phyloP scores from a whole-genome alignment of 75 land plant species.

The Ceratopteris richardii region DNA sequence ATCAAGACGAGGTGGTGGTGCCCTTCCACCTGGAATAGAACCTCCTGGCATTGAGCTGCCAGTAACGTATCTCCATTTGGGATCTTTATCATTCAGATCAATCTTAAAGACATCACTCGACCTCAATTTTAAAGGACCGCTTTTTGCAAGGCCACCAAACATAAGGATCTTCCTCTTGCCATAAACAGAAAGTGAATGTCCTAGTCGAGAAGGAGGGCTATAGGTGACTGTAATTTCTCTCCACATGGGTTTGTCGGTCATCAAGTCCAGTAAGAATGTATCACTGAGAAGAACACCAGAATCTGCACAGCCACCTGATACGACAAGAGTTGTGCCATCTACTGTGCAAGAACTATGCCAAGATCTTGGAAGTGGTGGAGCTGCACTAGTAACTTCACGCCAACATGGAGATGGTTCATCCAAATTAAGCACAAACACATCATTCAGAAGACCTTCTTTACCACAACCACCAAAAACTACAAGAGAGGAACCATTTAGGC shows the following conservation, averaged over 20 bases:
- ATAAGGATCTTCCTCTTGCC: constrained; percentile 56
- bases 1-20: constrained; percentile 74
- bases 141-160: constrained; percentile 76
- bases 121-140: constrained; percentile 57
- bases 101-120: constrained; percentile 78
- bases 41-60: constrained; percentile 73
- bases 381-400: constrained; percentile 49
- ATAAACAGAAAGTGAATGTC: constrained; percentile 56
- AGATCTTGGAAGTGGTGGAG: constrained; percentile 63
- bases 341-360: constrained; percentile 82
- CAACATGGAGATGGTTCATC: constrained; percentile 70
- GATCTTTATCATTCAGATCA: constrained; percentile 67
- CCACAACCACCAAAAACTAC: constrained; percentile 88
- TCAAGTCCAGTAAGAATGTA: constrained; percentile 52
- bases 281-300: constrained; percentile 72
- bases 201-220: constrained; percentile 66
- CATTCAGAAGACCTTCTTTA: constrained; percentile 66
- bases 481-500: constrained; percentile 64
- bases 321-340: constrained; percentile 67
- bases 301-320: constrained; percentile 74
- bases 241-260: constrained; percentile 67
- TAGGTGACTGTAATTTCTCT: constrained; percentile 56
- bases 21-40: constrained; percentile 45
- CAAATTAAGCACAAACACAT: constrained; percentile 68
- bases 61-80: constrained; percentile 63